Evolutionary conservation across 306 rosid genomes (phyloP), one percentile per base, ranked within the genome.

Genomic region (Lotus japonicus): DNA sequence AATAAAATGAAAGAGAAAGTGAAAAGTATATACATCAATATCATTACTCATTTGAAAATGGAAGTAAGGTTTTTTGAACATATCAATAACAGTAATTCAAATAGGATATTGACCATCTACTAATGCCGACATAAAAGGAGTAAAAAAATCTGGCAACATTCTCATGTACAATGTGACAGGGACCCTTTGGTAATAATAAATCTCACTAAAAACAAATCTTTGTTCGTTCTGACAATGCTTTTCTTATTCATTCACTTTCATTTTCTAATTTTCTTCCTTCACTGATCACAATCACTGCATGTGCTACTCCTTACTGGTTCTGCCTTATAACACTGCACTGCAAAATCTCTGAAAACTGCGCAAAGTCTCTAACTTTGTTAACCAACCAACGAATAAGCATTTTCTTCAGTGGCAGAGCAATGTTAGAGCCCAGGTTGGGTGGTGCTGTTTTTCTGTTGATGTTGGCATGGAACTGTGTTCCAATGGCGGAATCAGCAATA

Each of bases 401-500:
- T 38, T 38, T 38, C 42, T 38, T 38, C 42, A 38, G 17, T 23
- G 74, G 74, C 43, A 42, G 45, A 9, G 71, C 57, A 55, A 82
- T 89, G 96, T 17, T 38, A 19, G 61, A 44, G 66, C 74, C 42
- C 14, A 64, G 80, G 78, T 57, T 79, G 36, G 26, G 33, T 3
- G 64, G 39, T 16, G 58, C 43, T 26, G 10, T 26, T 19, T 6
- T 74, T n/a, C 7, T 54, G 75, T 64, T 71, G 71, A 0, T 78
- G 15, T 33, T 70, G n/a, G 33, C 73, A 28, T 64, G 66, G 45
- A 11, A 80, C 11, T 70, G 61, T 26, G 56, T 58, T 73, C 70
- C 82, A 4, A 63, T 56, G 69, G 79, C 60, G 42, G 91, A 87
- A 68, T 81, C 95, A 5, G 84, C 79, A 61, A 60, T 91, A 16